Percentiles rank a stretch among this genome's conserved stretches.
These are phyloP conservation scores for Cucumis melo DNA, from an alignment of 306 rosid species.

Conservation along the genomic window DNA sequence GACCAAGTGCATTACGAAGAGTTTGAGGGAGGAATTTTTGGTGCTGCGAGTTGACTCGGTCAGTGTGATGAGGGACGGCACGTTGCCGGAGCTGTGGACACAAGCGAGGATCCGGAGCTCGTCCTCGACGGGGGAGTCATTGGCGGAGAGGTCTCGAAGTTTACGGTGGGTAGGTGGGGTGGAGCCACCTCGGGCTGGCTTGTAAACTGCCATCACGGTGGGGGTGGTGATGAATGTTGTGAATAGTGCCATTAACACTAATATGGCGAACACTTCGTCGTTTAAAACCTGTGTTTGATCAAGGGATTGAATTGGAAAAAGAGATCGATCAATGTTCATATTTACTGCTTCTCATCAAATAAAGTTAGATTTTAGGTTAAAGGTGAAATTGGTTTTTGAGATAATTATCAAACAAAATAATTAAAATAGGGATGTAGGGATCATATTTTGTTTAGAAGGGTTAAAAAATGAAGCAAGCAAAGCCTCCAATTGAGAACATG, in stretches of 20 bases:
- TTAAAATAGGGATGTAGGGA: neutral
- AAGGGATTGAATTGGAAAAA: no score
- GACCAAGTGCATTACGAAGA: constrained; percentile 67
- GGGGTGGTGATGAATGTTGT: constrained; percentile 89
- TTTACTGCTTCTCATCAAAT: no score
- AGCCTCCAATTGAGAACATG: neutral
- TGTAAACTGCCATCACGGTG: constrained; percentile 54
- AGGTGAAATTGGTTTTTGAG: no score
- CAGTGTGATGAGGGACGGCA: constrained; percentile 35
- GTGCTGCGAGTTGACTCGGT: constrained; percentile 47
- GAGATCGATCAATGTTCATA: no score
- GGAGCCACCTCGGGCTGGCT: constrained; percentile 35
- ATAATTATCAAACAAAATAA: neutral
- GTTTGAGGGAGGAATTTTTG: constrained; percentile 26
- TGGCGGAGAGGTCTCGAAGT: constrained; percentile 27
- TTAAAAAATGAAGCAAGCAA: neutral
- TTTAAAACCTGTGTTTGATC: constrained; percentile 34
- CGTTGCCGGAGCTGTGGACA: constrained; percentile 49
- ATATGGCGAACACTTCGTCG: constrained; percentile 68
- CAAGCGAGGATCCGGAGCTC: constrained; percentile 59
- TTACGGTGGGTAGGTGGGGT: constrained; percentile 22
- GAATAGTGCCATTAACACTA: constrained; percentile 80
- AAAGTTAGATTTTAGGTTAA: no score
- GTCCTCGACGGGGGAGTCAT: neutral
- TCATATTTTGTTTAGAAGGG: neutral